Evolutionary conservation across 371 early-diverging fungal species (phyloP).

Genomic region (Circinella umbellata): DNA sequence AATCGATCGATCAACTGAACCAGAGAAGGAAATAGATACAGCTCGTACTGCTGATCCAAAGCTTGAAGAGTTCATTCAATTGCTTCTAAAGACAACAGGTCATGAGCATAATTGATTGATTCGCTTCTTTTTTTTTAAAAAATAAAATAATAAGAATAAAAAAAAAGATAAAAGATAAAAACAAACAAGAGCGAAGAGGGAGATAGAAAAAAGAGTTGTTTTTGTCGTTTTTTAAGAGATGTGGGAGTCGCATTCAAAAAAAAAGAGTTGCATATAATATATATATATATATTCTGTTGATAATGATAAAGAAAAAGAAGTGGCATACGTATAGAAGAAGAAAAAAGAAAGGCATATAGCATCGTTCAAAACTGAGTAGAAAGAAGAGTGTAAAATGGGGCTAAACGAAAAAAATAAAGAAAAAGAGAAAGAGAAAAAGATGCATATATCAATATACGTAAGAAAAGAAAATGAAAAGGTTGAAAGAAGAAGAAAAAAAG

Average conservation of each 20-base stretch:
- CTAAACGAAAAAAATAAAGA: background rate
- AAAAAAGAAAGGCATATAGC: background rate
- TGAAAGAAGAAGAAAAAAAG: background rate
- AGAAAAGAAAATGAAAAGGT: background rate
- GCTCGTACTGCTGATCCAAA: conserved; percentile 15
- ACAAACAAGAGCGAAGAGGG: too few relatives aligned
- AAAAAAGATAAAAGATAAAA: background rate
- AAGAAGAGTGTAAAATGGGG: background rate
- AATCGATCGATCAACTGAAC: conserved; percentile 34
- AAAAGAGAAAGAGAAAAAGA: background rate
- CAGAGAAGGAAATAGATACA: conserved; percentile 26
- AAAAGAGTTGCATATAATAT: background rate
- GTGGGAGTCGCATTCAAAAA: too few relatives aligned
- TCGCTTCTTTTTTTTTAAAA: background rate
- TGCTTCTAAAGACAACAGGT: conserved; percentile 16
- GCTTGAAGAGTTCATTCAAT: conserved; percentile 22
- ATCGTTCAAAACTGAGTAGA: background rate
- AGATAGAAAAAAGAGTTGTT: too few relatives aligned
- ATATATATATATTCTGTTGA: background rate
- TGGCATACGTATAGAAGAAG: background rate
- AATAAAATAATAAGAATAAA: background rate
- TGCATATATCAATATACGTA: background rate
- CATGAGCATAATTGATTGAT: conserved; percentile 8
- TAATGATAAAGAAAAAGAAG: background rate
- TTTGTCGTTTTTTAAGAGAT: too few relatives aligned